phyloP scores from a whole-genome alignment of 2,329 filamentous ascomycete species.

The Nothopassalora personata region DNA sequence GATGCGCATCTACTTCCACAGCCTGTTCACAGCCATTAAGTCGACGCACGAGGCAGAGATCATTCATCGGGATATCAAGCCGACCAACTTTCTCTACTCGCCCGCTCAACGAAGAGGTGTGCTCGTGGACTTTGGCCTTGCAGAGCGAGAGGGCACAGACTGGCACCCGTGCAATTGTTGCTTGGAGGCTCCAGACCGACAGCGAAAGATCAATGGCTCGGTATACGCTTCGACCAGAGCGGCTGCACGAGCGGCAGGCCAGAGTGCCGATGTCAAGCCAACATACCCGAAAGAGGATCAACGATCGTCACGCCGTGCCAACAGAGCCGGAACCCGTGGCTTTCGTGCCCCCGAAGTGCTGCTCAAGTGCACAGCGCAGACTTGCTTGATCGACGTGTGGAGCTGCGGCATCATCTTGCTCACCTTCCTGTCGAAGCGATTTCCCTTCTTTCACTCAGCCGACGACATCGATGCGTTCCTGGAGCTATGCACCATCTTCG shows the following conservation, averaged over 20 bases:
- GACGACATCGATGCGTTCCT: slow-evolving; percentile 97
- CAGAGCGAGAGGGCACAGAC: slow-evolving; percentile 68
- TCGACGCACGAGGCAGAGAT: slow-evolving; percentile 81
- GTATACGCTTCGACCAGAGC: slow-evolving; percentile 52
- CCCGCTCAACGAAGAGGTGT: slow-evolving; percentile 75
- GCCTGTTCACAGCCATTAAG: slow-evolving; percentile 76
- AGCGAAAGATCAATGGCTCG: slow-evolving; percentile 50
- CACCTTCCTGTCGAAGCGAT: slow-evolving; percentile 86
- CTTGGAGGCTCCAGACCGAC: slow-evolving; percentile 58
- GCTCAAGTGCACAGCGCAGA: slow-evolving; percentile 94
- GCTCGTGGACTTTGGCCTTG: slow-evolving; percentile 97
- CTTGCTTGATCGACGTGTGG: slow-evolving; percentile 91
- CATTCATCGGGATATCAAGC: slow-evolving; percentile 62
- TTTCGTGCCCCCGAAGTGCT: slow-evolving; percentile 95
- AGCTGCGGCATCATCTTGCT: slow-evolving; percentile 93
- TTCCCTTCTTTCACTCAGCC: slow-evolving; percentile 98
- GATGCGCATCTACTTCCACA: slow-evolving; percentile 83
- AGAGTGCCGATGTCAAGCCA: slow-evolving; percentile 34
- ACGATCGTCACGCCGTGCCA: slow-evolving; percentile 80
- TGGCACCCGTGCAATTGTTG: slow-evolving; percentile 78
- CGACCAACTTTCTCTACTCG: slow-evolving; percentile 95
- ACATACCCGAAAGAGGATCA: slow-evolving; percentile 88
- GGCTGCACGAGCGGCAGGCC: slow-evolving; percentile 20
- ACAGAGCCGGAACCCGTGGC: slow-evolving; percentile 87
- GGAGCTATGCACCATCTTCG: slow-evolving; percentile 94